Percentiles rank a stretch among this genome's conserved stretches.
phyloP scores from a whole-genome alignment of 208 protist genomes.

The Trypanosoma rangeli region DNA sequence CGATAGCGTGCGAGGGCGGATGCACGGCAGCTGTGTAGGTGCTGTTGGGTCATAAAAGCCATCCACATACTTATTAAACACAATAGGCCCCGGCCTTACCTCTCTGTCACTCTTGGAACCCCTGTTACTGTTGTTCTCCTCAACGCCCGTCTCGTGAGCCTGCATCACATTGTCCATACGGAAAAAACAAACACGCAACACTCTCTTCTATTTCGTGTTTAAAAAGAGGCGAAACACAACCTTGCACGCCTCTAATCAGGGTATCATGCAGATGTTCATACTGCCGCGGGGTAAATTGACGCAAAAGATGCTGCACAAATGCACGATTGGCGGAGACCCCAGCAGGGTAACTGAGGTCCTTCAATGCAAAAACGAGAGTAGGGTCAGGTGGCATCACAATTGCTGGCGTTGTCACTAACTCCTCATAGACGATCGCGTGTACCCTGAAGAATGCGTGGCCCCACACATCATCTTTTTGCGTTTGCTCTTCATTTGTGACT shows the following conservation, averaged over 20 bases:
- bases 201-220: constrained; percentile 19
- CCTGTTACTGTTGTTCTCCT: background rate
- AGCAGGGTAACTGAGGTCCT: constrained; percentile 4
- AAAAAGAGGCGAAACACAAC: constrained; percentile 20
- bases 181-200: constrained; percentile 24
- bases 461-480: background rate
- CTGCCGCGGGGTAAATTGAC: constrained; percentile 12
- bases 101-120: background rate
- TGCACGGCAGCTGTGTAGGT: constrained; percentile 3
- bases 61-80: constrained; percentile 28
- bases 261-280: constrained; percentile 17
- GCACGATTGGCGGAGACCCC: constrained; percentile 13
- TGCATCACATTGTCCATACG: constrained; percentile 18
- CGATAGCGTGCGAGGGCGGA: constrained; percentile 15
- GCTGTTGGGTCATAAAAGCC: constrained; percentile 3
- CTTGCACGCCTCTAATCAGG: constrained; percentile 14
- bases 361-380: background rate
- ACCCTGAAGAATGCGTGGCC: background rate
- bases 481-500: background rate
- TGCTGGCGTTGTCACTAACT: constrained; percentile 1
- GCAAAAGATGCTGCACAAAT: constrained; percentile 26
- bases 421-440: constrained; percentile 17
- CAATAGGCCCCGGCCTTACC: background rate
- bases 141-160: background rate
- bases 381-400: background rate